Evolutionary conservation across 306 rosid genomes (phyloP).

Genomic region (Cucurbita argyrosperma): DNA sequence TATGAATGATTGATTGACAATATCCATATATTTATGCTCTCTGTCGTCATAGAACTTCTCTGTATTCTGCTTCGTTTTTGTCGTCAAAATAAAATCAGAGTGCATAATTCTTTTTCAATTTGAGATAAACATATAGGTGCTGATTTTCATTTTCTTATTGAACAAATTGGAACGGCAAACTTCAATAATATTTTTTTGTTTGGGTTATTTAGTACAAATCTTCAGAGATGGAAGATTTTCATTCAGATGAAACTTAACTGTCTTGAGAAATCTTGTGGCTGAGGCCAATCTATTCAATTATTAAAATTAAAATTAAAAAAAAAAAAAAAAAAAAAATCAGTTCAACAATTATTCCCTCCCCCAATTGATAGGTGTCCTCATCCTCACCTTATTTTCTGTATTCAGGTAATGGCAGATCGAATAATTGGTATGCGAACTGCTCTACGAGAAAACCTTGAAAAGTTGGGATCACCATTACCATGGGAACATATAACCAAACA

Average conservation of each 20-base stretch:
- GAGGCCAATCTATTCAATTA: neutral
- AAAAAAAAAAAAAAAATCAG: neutral
- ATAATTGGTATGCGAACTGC: slow-evolving; percentile 75
- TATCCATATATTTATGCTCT: neutral
- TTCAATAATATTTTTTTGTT: neutral
- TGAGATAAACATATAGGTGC: neutral
- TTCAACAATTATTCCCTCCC: neutral
- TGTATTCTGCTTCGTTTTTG: neutral
- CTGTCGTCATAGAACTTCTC: neutral
- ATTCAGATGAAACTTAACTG: too few relatives aligned
- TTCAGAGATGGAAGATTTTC: neutral
- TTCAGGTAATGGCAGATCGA: slow-evolving; percentile 87
- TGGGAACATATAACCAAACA: slow-evolving; percentile 88
- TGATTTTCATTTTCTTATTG: neutral
- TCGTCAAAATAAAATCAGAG: neutral
- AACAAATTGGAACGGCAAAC: neutral
- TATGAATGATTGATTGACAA: neutral
- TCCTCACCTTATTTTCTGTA: neutral
- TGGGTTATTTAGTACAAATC: neutral
- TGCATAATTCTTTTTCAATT: neutral
- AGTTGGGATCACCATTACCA: slow-evolving; percentile 50
- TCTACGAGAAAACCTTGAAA: slow-evolving; percentile 61
- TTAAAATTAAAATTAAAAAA: too few relatives aligned
- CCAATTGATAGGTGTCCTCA: neutral
- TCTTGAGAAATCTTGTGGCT: neutral